Evolutionary conservation across 2,329 filamentous ascomycete species (phyloP), one percentile per base, ranked within the genome.

Genomic region (Alternaria triticina): DNA sequence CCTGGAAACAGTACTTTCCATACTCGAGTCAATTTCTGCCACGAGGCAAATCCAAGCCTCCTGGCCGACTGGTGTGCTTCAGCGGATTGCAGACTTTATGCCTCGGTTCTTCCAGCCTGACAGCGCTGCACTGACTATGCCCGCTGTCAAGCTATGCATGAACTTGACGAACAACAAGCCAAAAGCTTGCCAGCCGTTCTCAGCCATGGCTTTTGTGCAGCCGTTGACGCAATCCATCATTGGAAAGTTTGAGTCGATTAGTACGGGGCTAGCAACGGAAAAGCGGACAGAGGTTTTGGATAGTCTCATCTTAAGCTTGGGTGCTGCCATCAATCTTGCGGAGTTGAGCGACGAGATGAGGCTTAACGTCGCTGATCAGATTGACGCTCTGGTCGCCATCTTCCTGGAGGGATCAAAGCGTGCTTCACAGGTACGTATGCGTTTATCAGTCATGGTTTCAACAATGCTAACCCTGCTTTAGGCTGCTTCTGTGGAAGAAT

Each of bases 111-210:
- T 79, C 33, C 50, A 68, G 20, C 57, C 61, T 23, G 65, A 62
- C 4, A 64, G 54, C 11, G 23, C 63, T 51, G 64, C 70, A 9
- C 71, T 70, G 27, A 70, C 70, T 17, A 74, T 82, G 77, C 78
- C 88, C 17, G 81, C 88, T 27, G 82, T 95, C 50, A 89, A 92
- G 60, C 85, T 97, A 5, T 90, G 92, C 36, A 86, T 97, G 66
- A 97, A 97, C 72, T 86, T 94, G 54, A 96, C 94, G 9, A 97
- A 97, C 81, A 92, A 93, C 70, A 91, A 92, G 65, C 81, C 86
- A 0, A 83, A 84, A 13, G 89, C 92, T 12, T 93, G 92, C 44
- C 86, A 88, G 28, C 82, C 87, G 4, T 93, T 97, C 71, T 86
- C 90, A 75, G 82, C 43, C 71, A 79, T 61, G 3, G 82, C 83